phyloP scores from a whole-genome alignment of 257 asterid species.

The Solanum habrochaites region DNA sequence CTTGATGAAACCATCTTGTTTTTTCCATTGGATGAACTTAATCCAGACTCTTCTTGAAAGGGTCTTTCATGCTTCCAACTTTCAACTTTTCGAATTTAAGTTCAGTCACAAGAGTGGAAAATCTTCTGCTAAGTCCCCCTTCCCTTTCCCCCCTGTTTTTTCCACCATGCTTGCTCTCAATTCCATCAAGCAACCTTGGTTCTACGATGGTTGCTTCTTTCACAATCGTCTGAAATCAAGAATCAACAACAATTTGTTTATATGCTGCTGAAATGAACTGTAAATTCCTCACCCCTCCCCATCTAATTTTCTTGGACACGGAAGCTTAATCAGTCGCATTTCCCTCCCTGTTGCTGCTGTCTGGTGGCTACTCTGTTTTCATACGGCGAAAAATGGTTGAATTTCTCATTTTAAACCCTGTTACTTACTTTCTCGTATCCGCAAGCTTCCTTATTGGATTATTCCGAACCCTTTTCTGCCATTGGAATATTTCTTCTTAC shows the following conservation, averaged over 20 bases:
- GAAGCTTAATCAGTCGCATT: neutral
- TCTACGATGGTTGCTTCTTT: slow-evolving; percentile 62
- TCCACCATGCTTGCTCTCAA: slow-evolving; percentile 48
- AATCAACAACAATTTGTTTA: slow-evolving; percentile 19
- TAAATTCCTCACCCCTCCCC: slow-evolving; percentile 30
- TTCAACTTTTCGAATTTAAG: slow-evolving; percentile 40
- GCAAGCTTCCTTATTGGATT: slow-evolving; percentile 6
- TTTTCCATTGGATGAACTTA: slow-evolving; percentile 49
- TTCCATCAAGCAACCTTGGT: slow-evolving; percentile 64
- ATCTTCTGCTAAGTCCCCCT: slow-evolving; percentile 48
- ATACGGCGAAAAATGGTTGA: neutral
- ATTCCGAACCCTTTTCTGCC: slow-evolving; percentile 22
- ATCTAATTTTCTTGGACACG: neutral
- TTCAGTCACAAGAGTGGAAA: slow-evolving; percentile 83
- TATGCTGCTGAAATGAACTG: slow-evolving; percentile 46
- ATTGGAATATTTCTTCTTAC: too few species aligned
- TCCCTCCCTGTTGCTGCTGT: slow-evolving; percentile 66
- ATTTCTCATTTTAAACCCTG: slow-evolving; percentile 47
- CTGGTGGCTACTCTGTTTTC: slow-evolving; percentile 65
- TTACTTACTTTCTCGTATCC: slow-evolving; percentile 28
- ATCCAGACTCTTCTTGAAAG: slow-evolving; percentile 80
- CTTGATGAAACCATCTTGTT: neutral
- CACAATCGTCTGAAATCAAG: slow-evolving; percentile 1
- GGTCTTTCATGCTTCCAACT: slow-evolving; percentile 78
- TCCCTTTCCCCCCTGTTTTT: too few species aligned